Conservation (phyloP, 2,329 filamentous ascomycete species). For the Pyricularia pennisetigena region DNA sequence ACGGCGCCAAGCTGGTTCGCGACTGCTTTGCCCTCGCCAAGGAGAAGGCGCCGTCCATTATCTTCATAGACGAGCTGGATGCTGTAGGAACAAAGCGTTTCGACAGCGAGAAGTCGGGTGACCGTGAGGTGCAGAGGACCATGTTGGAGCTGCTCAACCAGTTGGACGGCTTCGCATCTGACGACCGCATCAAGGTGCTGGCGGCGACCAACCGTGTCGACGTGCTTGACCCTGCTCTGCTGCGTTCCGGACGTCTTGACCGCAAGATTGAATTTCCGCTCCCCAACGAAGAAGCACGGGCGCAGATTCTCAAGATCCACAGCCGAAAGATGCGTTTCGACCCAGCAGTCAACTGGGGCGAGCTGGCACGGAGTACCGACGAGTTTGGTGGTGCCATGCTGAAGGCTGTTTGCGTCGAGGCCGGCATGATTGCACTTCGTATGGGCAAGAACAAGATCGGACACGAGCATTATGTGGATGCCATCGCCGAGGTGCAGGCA, state of each 20-base stretch:
- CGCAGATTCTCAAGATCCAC: constrained; percentile 95
- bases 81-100: constrained; percentile 98
- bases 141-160: constrained; percentile 99
- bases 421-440: constrained; percentile 95
- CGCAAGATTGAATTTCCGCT: constrained; percentile 98
- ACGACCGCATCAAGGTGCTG: constrained; percentile 93
- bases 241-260: constrained; percentile 86
- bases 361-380: constrained; percentile 91
- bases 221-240: constrained; percentile 81
- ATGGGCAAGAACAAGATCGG: constrained; percentile 94
- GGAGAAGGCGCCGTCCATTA: constrained; percentile 97
- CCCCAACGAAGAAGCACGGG: constrained; percentile 93
- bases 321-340: constrained; percentile 98
- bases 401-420: constrained; percentile 97
- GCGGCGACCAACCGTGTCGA: constrained; percentile 93
- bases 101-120: constrained; percentile 95
- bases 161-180: constrained; percentile 93
- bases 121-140: constrained; percentile 94
- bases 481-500: constrained; percentile 88
- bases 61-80: constrained; percentile 98
- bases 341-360: constrained; percentile 86
- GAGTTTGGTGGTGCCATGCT: constrained; percentile 97
- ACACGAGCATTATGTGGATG: constrained; percentile 98
- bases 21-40: constrained; percentile 97
- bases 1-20: constrained; percentile 93